phyloP scores from a whole-genome alignment of 345 rosid species.

The Barbarea vulgaris region DNA sequence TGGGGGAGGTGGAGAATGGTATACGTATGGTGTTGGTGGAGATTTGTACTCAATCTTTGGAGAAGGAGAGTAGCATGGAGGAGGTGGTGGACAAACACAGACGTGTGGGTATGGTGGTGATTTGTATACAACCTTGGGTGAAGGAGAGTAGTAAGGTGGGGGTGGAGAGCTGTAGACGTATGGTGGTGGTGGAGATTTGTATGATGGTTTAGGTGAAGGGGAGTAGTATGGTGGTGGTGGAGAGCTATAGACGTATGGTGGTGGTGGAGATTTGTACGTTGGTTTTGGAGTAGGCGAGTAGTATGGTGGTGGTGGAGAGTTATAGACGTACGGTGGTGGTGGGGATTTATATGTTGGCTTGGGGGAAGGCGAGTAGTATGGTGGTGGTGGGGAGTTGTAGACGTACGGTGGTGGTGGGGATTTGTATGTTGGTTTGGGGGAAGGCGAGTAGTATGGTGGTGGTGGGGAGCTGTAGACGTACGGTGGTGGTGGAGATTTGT shows the following conservation, averaged over 20 bases:
- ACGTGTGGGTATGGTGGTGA: not conserved
- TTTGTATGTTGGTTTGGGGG: not conserved
- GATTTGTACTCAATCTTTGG: not conserved
- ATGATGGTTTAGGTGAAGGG: not conserved
- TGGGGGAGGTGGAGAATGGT: constrained; percentile 3
- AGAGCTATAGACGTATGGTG: not conserved
- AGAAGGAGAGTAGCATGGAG: not conserved
- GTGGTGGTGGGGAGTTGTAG: not conserved
- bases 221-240: constrained; percentile 3
- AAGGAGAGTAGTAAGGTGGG: constrained; percentile 5
- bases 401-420: not conserved
- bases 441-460: not conserved
- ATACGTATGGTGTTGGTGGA: not conserved
- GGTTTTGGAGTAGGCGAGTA: not conserved
- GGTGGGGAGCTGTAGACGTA: not conserved
- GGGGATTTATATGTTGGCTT: not conserved
- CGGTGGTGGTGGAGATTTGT: not conserved
- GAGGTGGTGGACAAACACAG: not conserved
- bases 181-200: not conserved
- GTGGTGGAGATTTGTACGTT: not conserved
- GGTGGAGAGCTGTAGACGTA: not conserved
- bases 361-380: not conserved
- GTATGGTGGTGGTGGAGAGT: not conserved
- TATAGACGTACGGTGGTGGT: not conserved
- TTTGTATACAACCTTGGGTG: not conserved